Base-by-base conservation (phyloP, 441 rosid genomes). In the Adansonia rubrostipa region DNA sequence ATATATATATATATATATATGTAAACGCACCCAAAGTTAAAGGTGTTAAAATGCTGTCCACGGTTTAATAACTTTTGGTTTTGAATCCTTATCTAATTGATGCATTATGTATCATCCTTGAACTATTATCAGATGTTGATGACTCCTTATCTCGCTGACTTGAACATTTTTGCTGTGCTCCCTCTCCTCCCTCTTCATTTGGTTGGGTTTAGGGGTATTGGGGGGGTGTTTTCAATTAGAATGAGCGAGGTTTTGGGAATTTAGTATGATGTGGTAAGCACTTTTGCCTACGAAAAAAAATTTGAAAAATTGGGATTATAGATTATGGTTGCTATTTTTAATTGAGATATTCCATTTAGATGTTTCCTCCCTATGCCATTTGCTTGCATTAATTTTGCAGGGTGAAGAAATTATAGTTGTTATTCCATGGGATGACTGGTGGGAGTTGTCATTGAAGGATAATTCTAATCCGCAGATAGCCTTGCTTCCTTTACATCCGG, bases 361-460 rank as follows among this genome's bases (percentile, higher is more conserved):
- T 36, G 40, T 36, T 74, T 15, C 22, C 63, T 61, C 47, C 68
- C 63, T 15, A 50, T 50, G 47, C 33, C 71, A 24, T 3, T 48
- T 36, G 9, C 42, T 63, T 67, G 63, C 79, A 56, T 76, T 67
- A 65, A 54, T 81, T 13, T 83, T 70, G 20, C 85, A 95, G 98
- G 99, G 98, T 80, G 99, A 96, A 89, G 97, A 94, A 80, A 88
- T 91, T 71, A 93, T 92, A 75, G 97, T 88, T 74, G 85, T 94
- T 72, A 85, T 94, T 73, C 90, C 93, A 71, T 96, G 99, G 99
- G 95, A 94, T 79, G 98, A 96, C 78, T 96, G 97, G 99, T 96
- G 97, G 99, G 93, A 88, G 63, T 74, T 92, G 62, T 84, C 95
- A 4, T 84, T 94, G 69, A 92, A 92, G 80, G 99, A 96, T 83